These are phyloP conservation scores for Coleophoma crateriformis DNA, from an alignment of 2,329 filamentous ascomycete species.

Conservation along the genomic window DNA sequence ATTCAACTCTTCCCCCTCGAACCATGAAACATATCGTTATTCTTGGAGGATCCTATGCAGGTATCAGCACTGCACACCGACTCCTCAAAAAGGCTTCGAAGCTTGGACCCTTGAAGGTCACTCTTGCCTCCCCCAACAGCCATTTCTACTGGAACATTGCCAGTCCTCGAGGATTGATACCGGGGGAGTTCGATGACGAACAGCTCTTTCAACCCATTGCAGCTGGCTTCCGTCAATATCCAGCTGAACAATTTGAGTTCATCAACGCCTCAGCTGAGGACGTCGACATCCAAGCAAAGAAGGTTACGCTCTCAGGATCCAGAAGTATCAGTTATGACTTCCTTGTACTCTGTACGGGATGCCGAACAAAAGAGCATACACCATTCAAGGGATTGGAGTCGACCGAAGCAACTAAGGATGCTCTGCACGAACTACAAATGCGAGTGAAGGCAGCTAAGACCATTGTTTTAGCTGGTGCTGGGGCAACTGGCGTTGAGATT, in stretches of 20 bases:
- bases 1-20: constrained; percentile 4
- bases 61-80: constrained; percentile 24
- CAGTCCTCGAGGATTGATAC: constrained; percentile 38
- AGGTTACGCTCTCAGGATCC: constrained; percentile 33
- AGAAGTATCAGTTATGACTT: constrained; percentile 39
- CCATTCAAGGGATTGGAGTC: constrained; percentile 44
- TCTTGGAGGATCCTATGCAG: constrained; percentile 25
- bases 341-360: constrained; percentile 50
- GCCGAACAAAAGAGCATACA: constrained; percentile 34
- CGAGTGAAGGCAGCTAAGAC: constrained; percentile 17
- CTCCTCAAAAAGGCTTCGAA: constrained; percentile 22
- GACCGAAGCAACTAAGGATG: constrained; percentile 25
- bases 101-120: constrained; percentile 40
- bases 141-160: constrained; percentile 46
- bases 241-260: constrained; percentile 43
- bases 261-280: constrained; percentile 41
- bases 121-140: constrained; percentile 45
- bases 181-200: constrained; percentile 36
- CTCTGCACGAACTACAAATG: constrained; percentile 17
- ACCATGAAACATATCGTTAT: constrained; percentile 25
- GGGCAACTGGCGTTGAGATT: constrained; percentile 28
- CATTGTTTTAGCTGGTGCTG: constrained; percentile 27
- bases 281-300: constrained; percentile 36
- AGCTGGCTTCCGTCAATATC: constrained; percentile 42
- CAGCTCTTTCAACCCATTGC: constrained; percentile 32